A percentile compares a stretch with the other conserved stretches of the same genome.
Evolutionary conservation across 768 basidiomycete genomes (phyloP).

Genomic region (Phylloporus rhodoxanthus): DNA sequence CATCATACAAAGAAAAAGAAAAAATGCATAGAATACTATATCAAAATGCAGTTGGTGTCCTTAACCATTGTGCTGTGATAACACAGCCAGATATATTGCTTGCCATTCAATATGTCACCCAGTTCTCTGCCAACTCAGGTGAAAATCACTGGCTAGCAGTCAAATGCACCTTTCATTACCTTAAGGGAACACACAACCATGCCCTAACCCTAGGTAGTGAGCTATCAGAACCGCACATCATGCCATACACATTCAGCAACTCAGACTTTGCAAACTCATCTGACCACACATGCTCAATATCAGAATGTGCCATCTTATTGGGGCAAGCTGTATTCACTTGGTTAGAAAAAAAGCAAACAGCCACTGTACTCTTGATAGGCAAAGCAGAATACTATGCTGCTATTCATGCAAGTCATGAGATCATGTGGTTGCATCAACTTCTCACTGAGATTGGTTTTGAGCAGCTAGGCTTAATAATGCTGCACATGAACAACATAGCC

Average conservation of each 20-base stretch:
- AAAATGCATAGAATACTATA: too few relatives aligned
- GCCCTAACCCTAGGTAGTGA: too few relatives aligned
- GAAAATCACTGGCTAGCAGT: too few relatives aligned
- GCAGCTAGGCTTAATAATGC: not conserved
- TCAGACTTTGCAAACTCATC: not conserved
- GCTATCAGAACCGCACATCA: too few relatives aligned
- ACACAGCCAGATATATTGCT: too few relatives aligned
- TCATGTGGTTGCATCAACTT: conserved; percentile 30
- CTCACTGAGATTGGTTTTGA: conserved; percentile 12
- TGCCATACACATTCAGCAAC: not conserved
- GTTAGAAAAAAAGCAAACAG: conserved; percentile 33
- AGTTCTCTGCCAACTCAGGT: too few relatives aligned
- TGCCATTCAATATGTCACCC: too few relatives aligned
- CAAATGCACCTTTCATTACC: too few relatives aligned
- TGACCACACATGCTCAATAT: conserved; percentile 17
- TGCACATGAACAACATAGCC: not conserved
- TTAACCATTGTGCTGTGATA: too few relatives aligned
- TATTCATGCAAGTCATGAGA: conserved; percentile 30
- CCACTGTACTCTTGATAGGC: conserved; percentile 35
- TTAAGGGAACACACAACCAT: too few relatives aligned
- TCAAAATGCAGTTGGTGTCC: too few relatives aligned
- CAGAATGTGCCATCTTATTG: conserved; percentile 19
- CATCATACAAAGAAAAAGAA: too few relatives aligned
- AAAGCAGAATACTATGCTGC: conserved; percentile 43
- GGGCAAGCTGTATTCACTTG: conserved; percentile 26